Evolutionary conservation across 306 rosid genomes (phyloP), one percentile per base, ranked within the genome.

Genomic region (Corylus heterophylla): DNA sequence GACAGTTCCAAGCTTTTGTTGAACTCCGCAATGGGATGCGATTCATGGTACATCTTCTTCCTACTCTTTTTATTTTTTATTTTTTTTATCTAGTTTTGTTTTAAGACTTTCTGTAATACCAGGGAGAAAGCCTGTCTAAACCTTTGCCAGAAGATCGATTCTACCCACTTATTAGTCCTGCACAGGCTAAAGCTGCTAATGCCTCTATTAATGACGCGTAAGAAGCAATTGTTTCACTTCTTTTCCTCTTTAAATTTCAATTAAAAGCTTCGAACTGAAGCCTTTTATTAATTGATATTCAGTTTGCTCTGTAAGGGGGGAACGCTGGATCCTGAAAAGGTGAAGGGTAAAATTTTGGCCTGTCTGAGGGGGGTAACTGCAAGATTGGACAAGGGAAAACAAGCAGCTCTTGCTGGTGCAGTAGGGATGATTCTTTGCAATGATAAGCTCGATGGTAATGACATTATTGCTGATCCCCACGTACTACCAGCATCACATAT

Each of bases 371-470:
- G 93, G 5, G 27, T 4, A 0, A 81, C 0, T 31, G 75, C 76
- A 20, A 86, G 91, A 86, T 71, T 89, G 10, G 91, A 83, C 18
- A 88, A 89, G 83, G 84, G 98, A 14, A 44, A 59, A 61, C 82
- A 78, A 69, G 92, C 92, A 4, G 73, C 81, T 49, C 71, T 81
- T 22, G 94, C 89, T 10, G 97, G 94, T 14, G 94, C 94, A 48
- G 93, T 37, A 16, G 98, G 98, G 58, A 88, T 91, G 94, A 87
- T 93, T 81, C 93, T 93, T 54, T 91, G 90, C 67, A 89, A 93
- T 76, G 87, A 83, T 35, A 0, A 64, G 67, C 0, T 0, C 1
- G 63, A 22, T 64, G 92, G 89, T 3, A 76, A 79, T 27, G 87
- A 80, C 47, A 66, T 83, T 45, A 45, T 54, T 55, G 82, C 89